Percentiles rank a stretch among this genome's conserved stretches.
Conservation (phyloP, 345 rosid species). For the Eucalyptus erythrocorys region DNA sequence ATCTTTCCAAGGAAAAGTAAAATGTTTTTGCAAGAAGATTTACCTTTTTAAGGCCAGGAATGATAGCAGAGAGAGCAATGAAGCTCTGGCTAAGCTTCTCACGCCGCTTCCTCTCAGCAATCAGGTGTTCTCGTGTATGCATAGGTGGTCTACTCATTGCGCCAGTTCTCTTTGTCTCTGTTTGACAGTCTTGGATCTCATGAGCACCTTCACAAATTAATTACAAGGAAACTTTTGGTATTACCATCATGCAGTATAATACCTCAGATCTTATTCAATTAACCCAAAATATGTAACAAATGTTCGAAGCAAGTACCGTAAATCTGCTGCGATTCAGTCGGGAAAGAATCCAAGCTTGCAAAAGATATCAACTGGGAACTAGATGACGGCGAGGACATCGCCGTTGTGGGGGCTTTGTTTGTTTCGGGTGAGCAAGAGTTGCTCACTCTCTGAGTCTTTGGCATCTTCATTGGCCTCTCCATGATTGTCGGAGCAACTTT, state of each 20-base stretch:
- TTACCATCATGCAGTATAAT: background rate
- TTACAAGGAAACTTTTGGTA: background rate
- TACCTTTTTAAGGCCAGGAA: slow-evolving; percentile 77
- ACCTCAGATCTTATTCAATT: background rate
- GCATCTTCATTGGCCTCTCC: slow-evolving; percentile 21
- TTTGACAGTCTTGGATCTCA: background rate
- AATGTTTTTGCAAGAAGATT: too few relatives aligned
- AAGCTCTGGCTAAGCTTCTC: slow-evolving; percentile 61
- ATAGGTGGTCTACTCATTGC: slow-evolving; percentile 20
- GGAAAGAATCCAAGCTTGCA: slow-evolving; percentile 7
- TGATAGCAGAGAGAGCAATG: slow-evolving; percentile 57
- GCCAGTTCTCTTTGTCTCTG: background rate
- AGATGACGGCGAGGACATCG: slow-evolving; percentile 10
- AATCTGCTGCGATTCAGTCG: background rate
- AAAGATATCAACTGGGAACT: slow-evolving; percentile 33
- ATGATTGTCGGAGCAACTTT: background rate
- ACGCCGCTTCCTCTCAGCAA: slow-evolving; percentile 75
- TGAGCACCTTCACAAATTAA: background rate
- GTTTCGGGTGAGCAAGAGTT: slow-evolving; percentile 4
- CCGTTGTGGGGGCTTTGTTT: background rate
- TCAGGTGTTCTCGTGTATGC: slow-evolving; percentile 61
- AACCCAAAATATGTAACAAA: background rate
- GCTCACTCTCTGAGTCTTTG: slow-evolving; percentile 12
- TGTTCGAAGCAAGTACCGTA: background rate
- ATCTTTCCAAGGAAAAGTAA: background rate